Evolutionary conservation across 257 asterid genomes (phyloP).

Genomic region (Sherardia arvensis): DNA sequence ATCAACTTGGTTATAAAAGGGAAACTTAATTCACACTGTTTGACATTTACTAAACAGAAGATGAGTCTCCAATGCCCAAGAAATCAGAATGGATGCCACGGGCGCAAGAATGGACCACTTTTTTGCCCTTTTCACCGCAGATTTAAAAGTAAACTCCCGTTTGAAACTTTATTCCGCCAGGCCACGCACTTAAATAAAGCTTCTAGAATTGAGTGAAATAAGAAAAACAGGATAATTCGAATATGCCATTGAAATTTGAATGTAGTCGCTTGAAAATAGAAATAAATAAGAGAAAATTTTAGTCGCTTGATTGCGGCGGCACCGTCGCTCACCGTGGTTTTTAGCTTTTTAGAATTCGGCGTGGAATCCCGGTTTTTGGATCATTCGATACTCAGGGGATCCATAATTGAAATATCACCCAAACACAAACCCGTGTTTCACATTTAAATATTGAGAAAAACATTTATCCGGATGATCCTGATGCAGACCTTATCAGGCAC

Average conservation of each 20-base stretch:
- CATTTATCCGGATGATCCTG: too few relatives aligned
- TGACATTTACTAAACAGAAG: neutral
- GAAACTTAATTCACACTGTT: neutral
- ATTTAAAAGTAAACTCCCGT: too few relatives aligned
- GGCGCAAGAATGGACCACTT: neutral
- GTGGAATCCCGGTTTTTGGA: neutral
- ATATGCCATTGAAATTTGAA: neutral
- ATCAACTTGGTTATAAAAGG: neutral
- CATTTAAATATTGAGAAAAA: too few relatives aligned
- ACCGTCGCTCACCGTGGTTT: neutral
- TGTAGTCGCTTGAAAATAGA: neutral
- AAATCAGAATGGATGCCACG: neutral
- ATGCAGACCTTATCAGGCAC: too few relatives aligned
- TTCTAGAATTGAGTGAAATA: neutral
- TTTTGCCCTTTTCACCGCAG: neutral
- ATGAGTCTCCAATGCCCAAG: too few relatives aligned
- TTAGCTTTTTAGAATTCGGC: neutral
- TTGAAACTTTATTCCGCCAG: too few relatives aligned
- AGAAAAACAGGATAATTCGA: neutral
- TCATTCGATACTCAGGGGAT: too few relatives aligned
- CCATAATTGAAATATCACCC: too few relatives aligned
- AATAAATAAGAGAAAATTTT: too few relatives aligned
- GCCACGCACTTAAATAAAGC: neutral
- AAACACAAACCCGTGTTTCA: too few relatives aligned
- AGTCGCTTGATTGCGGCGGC: neutral